These are phyloP conservation scores for Penicillium argentinense DNA, from an alignment of 495 filamentous ascomycete genomes.

Conservation along the genomic window DNA sequence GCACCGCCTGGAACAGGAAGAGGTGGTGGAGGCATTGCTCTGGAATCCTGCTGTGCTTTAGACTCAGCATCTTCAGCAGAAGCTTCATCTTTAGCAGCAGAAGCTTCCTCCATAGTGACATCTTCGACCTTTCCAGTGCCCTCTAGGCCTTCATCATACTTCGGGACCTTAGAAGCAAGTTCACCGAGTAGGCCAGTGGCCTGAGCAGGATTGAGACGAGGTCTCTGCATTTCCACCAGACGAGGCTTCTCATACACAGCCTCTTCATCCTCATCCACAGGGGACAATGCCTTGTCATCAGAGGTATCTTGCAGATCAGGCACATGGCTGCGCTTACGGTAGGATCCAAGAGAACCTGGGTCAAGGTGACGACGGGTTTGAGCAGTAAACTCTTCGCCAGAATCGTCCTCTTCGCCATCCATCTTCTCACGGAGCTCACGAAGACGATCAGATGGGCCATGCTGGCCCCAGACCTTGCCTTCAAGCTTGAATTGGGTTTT, in stretches of 20 bases:
- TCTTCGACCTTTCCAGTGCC: conserved; percentile 51
- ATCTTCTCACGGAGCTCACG: conserved; percentile 92
- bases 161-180: conserved; percentile 74
- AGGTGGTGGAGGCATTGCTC: conserved; percentile 47
- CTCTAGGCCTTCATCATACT: conserved; percentile 61
- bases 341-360: conserved; percentile 62
- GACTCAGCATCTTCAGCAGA: conserved; percentile 11
- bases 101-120: conserved; percentile 47
- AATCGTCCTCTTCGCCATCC: conserved; percentile 66
- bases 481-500: conserved; percentile 99
- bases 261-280: conserved; percentile 41
- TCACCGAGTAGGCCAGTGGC: conserved; percentile 76
- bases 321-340: conserved; percentile 58
- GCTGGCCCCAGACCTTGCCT: conserved; percentile 87
- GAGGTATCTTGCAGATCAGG: conserved; percentile 43
- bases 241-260: conserved; percentile 65
- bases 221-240: conserved; percentile 66
- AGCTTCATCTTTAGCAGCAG: conserved; percentile 32
- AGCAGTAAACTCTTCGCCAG: conserved; percentile 50
- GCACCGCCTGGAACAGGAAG: too few species aligned
- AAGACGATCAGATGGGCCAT: conserved; percentile 85
- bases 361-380: conserved; percentile 49
- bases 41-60: conserved; percentile 19
- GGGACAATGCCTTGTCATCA: conserved; percentile 35
- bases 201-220: conserved; percentile 71